Conservation (phyloP, 164 flowering plant genomes). For the Kingdonia uniflora region DNA sequence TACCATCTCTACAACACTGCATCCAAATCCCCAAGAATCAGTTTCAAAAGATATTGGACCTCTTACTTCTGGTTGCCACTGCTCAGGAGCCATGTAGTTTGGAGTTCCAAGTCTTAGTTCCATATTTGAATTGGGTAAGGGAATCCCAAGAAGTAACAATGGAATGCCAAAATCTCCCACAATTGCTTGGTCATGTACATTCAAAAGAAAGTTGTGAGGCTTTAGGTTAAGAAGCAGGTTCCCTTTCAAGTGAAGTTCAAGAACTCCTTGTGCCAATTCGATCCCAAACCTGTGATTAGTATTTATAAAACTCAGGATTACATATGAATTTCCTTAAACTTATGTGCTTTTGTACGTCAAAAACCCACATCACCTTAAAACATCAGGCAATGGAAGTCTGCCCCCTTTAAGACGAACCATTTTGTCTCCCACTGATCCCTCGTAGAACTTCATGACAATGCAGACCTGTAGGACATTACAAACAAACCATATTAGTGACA, state of each 20-base stretch:
- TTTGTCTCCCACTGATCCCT: conserved; percentile 77
- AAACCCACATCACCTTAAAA: conserved; percentile 49
- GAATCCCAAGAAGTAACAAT: conserved; percentile 49
- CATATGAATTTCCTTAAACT: not conserved
- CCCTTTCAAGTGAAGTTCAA: conserved; percentile 58
- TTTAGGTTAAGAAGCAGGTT: conserved; percentile 75
- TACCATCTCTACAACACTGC: conserved; percentile 82
- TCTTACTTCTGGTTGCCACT: conserved; percentile 80
- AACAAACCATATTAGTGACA: not conserved
- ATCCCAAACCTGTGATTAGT: conserved; percentile 56
- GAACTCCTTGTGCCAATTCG: conserved; percentile 56
- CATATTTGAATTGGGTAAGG: conserved; percentile 42
- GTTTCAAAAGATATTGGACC: conserved; percentile 89
- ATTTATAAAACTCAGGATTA: conserved; percentile 5
- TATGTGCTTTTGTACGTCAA: not conserved
- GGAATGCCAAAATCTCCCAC: conserved; percentile 85
- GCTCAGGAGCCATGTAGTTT: conserved; percentile 97
- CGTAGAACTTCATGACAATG: conserved; percentile 76
- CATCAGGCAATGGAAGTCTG: conserved; percentile 54
- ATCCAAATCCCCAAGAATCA: conserved; percentile 95
- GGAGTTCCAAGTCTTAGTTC: conserved; percentile 66
- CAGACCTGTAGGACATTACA: conserved; percentile 38
- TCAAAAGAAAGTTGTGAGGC: conserved; percentile 68
- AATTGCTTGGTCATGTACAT: conserved; percentile 49
- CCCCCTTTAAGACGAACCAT: conserved; percentile 66